Conservation (phyloP, 2,329 filamentous ascomycete species). For the Zymoseptoria pseudotritici region DNA sequence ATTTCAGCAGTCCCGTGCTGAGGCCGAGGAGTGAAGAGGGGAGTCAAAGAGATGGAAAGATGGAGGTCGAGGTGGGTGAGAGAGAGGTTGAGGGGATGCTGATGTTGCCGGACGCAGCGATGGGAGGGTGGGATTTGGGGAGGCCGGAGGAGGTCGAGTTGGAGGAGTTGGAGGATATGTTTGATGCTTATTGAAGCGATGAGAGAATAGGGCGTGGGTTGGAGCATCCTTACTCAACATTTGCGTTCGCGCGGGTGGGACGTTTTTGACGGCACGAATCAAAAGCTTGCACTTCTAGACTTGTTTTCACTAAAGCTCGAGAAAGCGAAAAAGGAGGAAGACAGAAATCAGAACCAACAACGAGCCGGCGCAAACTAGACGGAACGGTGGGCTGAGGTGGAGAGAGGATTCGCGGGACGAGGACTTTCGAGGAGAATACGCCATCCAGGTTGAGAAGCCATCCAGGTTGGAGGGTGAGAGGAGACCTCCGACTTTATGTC, state of each 20-base stretch:
- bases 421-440: background rate
- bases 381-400: too few relatives aligned
- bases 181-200: constrained; percentile 47
- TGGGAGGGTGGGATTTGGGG: constrained; percentile 3
- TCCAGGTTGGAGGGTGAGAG: too few relatives aligned
- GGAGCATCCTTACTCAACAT: background rate
- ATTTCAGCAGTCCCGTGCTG: constrained; percentile 42
- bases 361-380: too few relatives aligned
- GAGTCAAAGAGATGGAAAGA: background rate
- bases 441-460: too few relatives aligned
- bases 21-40: constrained; percentile 26
- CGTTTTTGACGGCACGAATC: too few relatives aligned
- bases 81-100: background rate
- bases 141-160: constrained; percentile 86
- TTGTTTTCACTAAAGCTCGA: too few relatives aligned
- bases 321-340: too few relatives aligned
- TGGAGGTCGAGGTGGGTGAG: background rate
- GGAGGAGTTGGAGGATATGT: constrained; percentile 83
- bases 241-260: too few relatives aligned
- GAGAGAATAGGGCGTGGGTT: background rate
- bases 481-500: too few relatives aligned
- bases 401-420: background rate
- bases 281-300: too few relatives aligned
- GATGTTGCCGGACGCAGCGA: background rate
- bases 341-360: too few relatives aligned